Evolutionary conservation across 176 grass and related monocot genomes (phyloP).

Genomic region (Dendrocalamus sinicus): DNA sequence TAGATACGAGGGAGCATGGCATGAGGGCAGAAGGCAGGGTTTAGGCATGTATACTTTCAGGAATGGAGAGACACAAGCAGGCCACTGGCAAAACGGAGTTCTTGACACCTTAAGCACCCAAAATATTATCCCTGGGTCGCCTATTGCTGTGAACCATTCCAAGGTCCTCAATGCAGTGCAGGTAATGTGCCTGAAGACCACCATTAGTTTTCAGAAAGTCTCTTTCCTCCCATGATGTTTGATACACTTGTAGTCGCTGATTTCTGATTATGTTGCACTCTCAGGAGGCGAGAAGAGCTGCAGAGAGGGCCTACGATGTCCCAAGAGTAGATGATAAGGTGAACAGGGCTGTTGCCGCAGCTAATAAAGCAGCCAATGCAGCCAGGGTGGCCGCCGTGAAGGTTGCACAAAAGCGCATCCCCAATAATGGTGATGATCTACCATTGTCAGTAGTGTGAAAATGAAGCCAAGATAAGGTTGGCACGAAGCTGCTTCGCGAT

Average conservation of each 20-base stretch:
- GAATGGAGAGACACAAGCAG: conserved; percentile 96
- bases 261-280: conserved; percentile 37
- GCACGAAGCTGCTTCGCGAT: conserved; percentile 52
- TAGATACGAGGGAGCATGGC: conserved; percentile 96
- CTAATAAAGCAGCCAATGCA: conserved; percentile 97
- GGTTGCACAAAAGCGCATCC: conserved; percentile 80
- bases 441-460: conserved; percentile 69
- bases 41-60: conserved; percentile 98
- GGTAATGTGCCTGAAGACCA: conserved; percentile 49
- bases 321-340: conserved; percentile 89
- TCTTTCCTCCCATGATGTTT: not conserved
- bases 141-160: conserved; percentile 84
- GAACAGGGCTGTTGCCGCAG: conserved; percentile 77
- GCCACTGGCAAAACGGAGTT: conserved; percentile 94
- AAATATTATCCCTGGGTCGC: conserved; percentile 66
- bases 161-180: conserved; percentile 95
- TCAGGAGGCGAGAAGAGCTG: conserved; percentile 95
- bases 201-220: conserved; percentile 11
- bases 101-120: conserved; percentile 88
- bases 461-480: conserved; percentile 46
- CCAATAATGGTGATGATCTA: conserved; percentile 58
- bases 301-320: conserved; percentile 79
- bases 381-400: conserved; percentile 92
- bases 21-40: conserved; percentile 93
- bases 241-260: conserved; percentile 23